Evolutionary conservation across 768 basidiomycete genomes (phyloP), one percentile per base, ranked within the genome.

Genomic region (Leccinum broughii): DNA sequence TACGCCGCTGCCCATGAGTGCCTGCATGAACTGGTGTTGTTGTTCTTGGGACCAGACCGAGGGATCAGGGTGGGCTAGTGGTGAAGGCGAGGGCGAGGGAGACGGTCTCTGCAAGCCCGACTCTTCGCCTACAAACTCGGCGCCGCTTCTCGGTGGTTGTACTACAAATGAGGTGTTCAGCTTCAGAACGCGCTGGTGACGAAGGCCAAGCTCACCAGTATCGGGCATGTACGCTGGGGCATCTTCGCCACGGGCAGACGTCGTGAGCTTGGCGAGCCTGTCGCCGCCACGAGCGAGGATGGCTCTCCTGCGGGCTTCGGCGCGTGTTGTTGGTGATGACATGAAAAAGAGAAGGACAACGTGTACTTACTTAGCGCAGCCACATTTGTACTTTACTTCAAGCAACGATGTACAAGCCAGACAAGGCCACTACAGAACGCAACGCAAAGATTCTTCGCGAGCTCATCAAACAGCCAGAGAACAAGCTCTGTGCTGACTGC

Each of bases 401-500:
- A 69, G 63, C 61, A 32, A 72, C 68, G 64, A 79, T 80, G 71
- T 67, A 79, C 48, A 77, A 76, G 58, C 89, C 90, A 78, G 94
- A 96, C 78, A 94, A 91, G 70, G 85, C 89, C 0, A 94, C 89
- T 0, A 91, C 89, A 4, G 95, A 96, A 60, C 78, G 84, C 60
- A 85, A 93, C 70, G 78, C 93, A 20, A 83, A 83, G 58, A 88
- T 84, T 6, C 84, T 99, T 13, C 81, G 94, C 51, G 96, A 93
- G 66, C 81, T 98, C 32, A 85, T 99, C 55, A 97, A 92, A 72
- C 80, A 79, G 51, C 89, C 91, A 17, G 93, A 95, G 63, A 99
- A 98, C 78, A 98, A 94, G 76, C 74, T 90, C 44, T 99, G 96
- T 64, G 93, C 93, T 1, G 96, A 99, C 70, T 99, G 96, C 80